These are phyloP conservation scores for Ogataea saltuana DNA, from an alignment of 805 yeast species.

Conservation along the genomic window DNA sequence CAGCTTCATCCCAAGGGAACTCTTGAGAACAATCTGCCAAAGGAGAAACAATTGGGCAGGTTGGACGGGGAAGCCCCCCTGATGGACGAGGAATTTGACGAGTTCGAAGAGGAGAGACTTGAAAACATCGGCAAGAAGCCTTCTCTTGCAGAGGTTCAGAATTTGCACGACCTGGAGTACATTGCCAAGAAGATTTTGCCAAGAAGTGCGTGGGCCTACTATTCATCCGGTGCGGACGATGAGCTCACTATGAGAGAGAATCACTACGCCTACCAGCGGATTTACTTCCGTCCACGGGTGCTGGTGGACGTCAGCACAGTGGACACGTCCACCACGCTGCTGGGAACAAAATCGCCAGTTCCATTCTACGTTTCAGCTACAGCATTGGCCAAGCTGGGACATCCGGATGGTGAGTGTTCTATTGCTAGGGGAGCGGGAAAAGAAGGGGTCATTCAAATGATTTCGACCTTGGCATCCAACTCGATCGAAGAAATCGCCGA, in stretches of 20 bases:
- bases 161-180: constrained; percentile 82
- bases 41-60: constrained; percentile 61
- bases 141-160: constrained; percentile 65
- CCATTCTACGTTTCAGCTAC: constrained; percentile 94
- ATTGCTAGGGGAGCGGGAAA: constrained; percentile 80
- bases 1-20: constrained; percentile 93
- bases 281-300: constrained; percentile 83
- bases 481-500: constrained; percentile 83
- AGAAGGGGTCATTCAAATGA: constrained; percentile 80
- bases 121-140: constrained; percentile 58
- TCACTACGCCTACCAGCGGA: constrained; percentile 83
- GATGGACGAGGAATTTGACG: constrained; percentile 38
- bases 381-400: constrained; percentile 89
- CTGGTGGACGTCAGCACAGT: constrained; percentile 78
- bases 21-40: constrained; percentile 59
- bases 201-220: constrained; percentile 88
- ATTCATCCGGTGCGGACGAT: constrained; percentile 90
- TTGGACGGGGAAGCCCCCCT: constrained; percentile 38
- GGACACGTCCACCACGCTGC: constrained; percentile 68
- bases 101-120: constrained; percentile 44
- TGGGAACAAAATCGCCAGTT: constrained; percentile 66
- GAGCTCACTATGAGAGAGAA: constrained; percentile 89
- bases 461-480: constrained; percentile 88
- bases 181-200: constrained; percentile 80
- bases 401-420: constrained; percentile 88